Percentiles rank a stretch among this genome's conserved stretches.
Evolutionary conservation across 2,329 filamentous ascomycete genomes (phyloP).

Genomic region (Pochonia chlamydosporia): DNA sequence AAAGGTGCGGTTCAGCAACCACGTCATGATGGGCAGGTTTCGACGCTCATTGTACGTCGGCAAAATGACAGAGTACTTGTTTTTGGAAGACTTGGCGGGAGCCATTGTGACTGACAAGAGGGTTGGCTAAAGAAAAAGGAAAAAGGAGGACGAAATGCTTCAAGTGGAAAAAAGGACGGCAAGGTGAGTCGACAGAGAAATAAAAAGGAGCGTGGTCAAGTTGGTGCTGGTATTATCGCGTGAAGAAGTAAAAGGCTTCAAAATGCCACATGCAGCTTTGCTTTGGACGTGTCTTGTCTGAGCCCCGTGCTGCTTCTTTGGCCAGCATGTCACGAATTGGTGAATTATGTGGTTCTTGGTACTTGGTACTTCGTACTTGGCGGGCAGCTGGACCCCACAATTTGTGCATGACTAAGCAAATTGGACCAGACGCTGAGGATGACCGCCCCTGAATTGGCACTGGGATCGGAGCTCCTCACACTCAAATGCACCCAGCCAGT

Average conservation of each 20-base stretch:
- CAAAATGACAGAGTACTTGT: conserved; percentile 96
- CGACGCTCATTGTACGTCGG: conserved; percentile 98
- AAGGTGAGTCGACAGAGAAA: neutral
- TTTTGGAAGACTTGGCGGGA: conserved; percentile 32
- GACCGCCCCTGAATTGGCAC: no score
- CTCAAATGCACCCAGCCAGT: no score
- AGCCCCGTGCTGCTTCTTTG: conserved; percentile 8
- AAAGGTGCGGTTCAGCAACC: conserved; percentile 90
- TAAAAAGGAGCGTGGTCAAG: conserved; percentile 22
- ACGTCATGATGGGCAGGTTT: conserved; percentile 93
- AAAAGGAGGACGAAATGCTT: neutral
- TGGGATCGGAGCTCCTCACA: no score
- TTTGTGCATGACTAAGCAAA: neutral
- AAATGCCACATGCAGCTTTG: no score
- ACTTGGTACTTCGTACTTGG: no score
- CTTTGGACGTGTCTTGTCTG: neutral
- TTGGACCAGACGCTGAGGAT: neutral
- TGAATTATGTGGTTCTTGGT: no score
- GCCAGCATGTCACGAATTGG: conserved; percentile 5
- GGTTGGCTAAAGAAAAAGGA: neutral
- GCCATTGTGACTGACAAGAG: conserved; percentile 40
- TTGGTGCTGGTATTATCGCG: conserved; percentile 9
- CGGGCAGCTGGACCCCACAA: neutral
- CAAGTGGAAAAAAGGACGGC: neutral
- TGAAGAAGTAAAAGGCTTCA: neutral